phyloP scores from a whole-genome alignment of 2,329 filamentous ascomycete genomes.

The Metarhizium brunneum region DNA sequence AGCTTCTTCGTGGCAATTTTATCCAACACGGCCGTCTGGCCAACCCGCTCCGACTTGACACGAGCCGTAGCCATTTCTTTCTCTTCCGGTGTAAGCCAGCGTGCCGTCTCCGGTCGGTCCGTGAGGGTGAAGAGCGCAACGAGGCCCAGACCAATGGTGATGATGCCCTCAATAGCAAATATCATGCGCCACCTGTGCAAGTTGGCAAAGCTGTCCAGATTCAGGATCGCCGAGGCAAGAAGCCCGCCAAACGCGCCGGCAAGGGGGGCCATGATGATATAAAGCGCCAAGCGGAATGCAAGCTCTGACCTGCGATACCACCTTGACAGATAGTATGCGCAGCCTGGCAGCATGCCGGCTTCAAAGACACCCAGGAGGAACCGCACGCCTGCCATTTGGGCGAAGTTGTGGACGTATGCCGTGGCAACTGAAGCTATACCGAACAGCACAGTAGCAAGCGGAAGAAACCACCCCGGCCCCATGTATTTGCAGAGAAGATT shows the following conservation, averaged over 20 bases:
- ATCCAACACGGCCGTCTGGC: slow-evolving; percentile 53
- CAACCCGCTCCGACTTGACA: slow-evolving; percentile 59
- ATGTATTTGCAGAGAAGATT: slow-evolving; percentile 63
- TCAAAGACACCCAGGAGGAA: slow-evolving; percentile 63
- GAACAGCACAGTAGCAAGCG: slow-evolving; percentile 51
- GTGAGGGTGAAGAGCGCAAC: slow-evolving; percentile 56
- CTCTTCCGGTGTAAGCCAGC: slow-evolving; percentile 56
- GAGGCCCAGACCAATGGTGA: slow-evolving; percentile 42
- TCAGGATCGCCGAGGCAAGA: slow-evolving; percentile 55
- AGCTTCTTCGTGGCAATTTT: slow-evolving; percentile 50
- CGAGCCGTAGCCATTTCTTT: slow-evolving; percentile 57
- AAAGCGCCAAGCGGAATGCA: slow-evolving; percentile 56
- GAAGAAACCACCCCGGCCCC: slow-evolving; percentile 65
- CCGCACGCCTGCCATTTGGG: slow-evolving; percentile 47
- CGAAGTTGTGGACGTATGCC: slow-evolving; percentile 51
- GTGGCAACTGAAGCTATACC: slow-evolving; percentile 55
- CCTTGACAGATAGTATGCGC: slow-evolving; percentile 62
- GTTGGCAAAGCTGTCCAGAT: slow-evolving; percentile 46
- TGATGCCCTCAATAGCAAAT: slow-evolving; percentile 60
- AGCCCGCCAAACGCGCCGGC: slow-evolving; percentile 65
- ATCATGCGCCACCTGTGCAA: slow-evolving; percentile 58
- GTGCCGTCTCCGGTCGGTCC: slow-evolving; percentile 58
- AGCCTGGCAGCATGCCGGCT: slow-evolving; percentile 64
- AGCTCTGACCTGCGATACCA: slow-evolving; percentile 66
- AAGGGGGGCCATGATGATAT: slow-evolving; percentile 61